These are phyloP conservation scores for Chaetomium olivaceum DNA, from an alignment of 2,329 filamentous ascomycete genomes.

Conservation along the genomic window DNA sequence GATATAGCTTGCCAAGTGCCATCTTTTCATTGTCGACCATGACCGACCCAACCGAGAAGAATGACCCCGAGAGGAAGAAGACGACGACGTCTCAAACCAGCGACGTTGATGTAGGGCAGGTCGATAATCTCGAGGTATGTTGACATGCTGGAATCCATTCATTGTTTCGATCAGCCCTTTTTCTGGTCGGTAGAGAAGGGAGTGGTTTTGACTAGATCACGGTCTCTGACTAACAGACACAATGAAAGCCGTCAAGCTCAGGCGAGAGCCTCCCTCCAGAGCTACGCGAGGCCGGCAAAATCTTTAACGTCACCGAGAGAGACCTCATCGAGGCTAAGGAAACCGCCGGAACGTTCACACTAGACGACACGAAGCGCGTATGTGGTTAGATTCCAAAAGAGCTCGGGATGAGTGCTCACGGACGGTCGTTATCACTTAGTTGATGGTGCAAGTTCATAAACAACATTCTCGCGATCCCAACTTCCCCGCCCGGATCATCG, in stretches of 20 bases:
- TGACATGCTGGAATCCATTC: neutral
- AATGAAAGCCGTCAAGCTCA: slow-evolving; percentile 9
- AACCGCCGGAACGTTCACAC: slow-evolving; percentile 25
- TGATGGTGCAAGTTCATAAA: slow-evolving; percentile 26
- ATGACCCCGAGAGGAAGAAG: neutral
- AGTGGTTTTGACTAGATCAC: neutral
- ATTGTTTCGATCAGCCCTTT: neutral
- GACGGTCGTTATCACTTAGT: slow-evolving; percentile 4
- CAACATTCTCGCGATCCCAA: slow-evolving; percentile 31
- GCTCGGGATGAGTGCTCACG: neutral
- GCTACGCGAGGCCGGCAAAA: slow-evolving; percentile 9
- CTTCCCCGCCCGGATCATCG: slow-evolving; percentile 29
- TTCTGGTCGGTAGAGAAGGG: neutral
- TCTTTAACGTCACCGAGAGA: slow-evolving; percentile 25
- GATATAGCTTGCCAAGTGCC: neutral
- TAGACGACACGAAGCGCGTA: slow-evolving; percentile 28
- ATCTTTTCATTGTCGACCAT: slow-evolving; percentile 6
- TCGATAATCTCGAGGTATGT: slow-evolving; percentile 14
- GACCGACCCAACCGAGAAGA: slow-evolving; percentile 17
- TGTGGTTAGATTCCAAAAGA: neutral
- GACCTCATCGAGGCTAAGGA: slow-evolving; percentile 29
- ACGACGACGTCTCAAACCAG: neutral
- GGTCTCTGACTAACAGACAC: neutral
- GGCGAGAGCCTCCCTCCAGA: neutral
- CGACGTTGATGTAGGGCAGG: slow-evolving; percentile 13